phyloP scores from a whole-genome alignment of 306 rosid species.

The Fragaria ananassa region DNA sequence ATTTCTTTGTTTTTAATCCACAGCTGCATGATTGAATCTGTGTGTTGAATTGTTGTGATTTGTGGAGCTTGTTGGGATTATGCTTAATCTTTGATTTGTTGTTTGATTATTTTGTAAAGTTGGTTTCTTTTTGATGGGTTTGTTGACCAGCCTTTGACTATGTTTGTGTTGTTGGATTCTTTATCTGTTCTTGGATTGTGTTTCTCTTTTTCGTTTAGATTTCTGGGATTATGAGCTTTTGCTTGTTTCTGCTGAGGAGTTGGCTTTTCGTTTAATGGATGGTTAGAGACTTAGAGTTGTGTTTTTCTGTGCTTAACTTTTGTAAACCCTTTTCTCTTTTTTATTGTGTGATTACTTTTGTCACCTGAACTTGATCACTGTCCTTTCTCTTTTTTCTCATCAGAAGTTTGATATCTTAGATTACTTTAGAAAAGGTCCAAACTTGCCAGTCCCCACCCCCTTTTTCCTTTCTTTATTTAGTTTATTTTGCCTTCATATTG shows the following conservation, averaged over 20 bases:
- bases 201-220: not conserved
- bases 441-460: not conserved
- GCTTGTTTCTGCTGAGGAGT: conserved; percentile 1
- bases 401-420: not conserved
- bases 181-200: not conserved
- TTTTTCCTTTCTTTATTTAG: not conserved
- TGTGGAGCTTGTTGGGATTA: not conserved
- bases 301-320: not conserved
- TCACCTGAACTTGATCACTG: not conserved
- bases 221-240: not conserved
- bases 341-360: not conserved
- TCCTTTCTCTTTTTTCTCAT: not conserved
- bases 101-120: not conserved
- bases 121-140: not conserved
- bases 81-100: not conserved
- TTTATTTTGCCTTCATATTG: not conserved
- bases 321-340: not conserved
- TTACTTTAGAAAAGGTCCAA: not conserved
- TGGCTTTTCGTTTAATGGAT: not conserved
- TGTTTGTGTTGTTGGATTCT: not conserved
- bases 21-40: not conserved
- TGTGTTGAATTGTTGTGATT: not conserved
- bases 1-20: not conserved
- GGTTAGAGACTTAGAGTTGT: not conserved
- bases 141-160: not conserved